Percentiles rank a stretch among this genome's conserved stretches.
These are phyloP conservation scores for Incumbomyces delicatus DNA, from an alignment of 2,329 filamentous ascomycete genomes.

Conservation along the genomic window DNA sequence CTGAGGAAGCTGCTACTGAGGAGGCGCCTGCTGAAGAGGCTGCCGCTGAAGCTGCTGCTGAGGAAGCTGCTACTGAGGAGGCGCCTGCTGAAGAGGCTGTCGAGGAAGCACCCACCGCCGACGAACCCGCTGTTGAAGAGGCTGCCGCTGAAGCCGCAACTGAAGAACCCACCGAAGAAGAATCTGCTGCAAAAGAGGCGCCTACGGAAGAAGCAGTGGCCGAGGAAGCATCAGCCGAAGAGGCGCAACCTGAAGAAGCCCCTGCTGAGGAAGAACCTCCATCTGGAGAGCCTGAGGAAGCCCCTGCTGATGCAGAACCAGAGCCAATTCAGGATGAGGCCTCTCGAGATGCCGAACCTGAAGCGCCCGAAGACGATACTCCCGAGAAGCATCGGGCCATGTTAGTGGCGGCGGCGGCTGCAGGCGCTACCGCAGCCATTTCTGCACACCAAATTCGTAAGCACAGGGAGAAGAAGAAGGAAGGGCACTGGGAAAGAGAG, in stretches of 20 bases:
- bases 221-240: background rate
- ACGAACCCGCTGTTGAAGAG: background rate
- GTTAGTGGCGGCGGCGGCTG: slow-evolving; percentile 12
- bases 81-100: background rate
- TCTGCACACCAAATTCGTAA: slow-evolving; percentile 5
- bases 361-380: slow-evolving; percentile 2
- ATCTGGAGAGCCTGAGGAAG: slow-evolving; percentile 2
- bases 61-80: slow-evolving; percentile 8
- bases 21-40: slow-evolving; percentile 2
- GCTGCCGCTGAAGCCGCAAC: background rate
- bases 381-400: slow-evolving; percentile 12
- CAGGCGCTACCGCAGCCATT: slow-evolving; percentile 11
- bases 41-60: background rate
- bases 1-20: background rate
- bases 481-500: slow-evolving; percentile 13
- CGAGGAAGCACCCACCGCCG: slow-evolving; percentile 6
- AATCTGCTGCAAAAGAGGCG: slow-evolving; percentile 15
- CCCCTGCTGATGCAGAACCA: slow-evolving; percentile 5
- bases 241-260: background rate
- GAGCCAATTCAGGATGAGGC: slow-evolving; percentile 12
- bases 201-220: slow-evolving; percentile 20
- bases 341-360: background rate
- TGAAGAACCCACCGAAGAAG: background rate
- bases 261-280: background rate
- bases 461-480: slow-evolving; percentile 12